Evolutionary conservation across 176 grass and related monocot genomes (phyloP), one percentile per base, ranked within the genome.

Genomic region (Avena sativa): DNA sequence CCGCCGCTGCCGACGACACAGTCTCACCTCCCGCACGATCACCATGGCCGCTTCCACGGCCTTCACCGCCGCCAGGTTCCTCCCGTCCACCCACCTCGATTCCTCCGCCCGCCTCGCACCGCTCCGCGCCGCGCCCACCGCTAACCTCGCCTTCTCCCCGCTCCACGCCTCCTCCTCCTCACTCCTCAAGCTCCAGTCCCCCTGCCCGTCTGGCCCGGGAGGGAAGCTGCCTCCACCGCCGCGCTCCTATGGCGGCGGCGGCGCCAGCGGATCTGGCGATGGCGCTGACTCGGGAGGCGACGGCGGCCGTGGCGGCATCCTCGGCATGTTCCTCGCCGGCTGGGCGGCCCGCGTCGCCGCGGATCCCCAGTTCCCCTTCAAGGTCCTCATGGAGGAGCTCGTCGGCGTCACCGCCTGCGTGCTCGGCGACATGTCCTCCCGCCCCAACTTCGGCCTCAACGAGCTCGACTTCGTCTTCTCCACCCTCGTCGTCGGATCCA

Each of bases 401-500:
- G 94, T 94, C 80, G 94, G 92, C 74, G 94, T 94, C 9, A 90
- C 79, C 56, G 89, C 94, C 17, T 97, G 92, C 79, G 92, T 94
- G 51, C 83, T 97, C 25, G 94, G 94, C 20, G 94, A 97, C 88
- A 97, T 97, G 94, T 90, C 92, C 7, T 92, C 92, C 20, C 88
- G 94, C 76, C 94, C 92, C 12, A 97, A 97, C 89, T 97, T 97
- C 69, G 94, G 94, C 23, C 88, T 97, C 78, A 94, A 97, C 86
- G 94, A 94, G 81, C 85, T 97, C 85, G 94, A 97, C 79, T 92
- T 97, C 83, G 94, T 97, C 79, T 97, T 97, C 88, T 97, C 92
- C 80, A 97, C 94, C 58, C 88, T 97, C 67, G 92, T 97, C 88
- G 94, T 97, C 46, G 94, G 94, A 90, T 97, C 94, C 60, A 97